These are phyloP conservation scores for Poterioochromonas sp. DNA, from an alignment of 352 stramenopile species.

Conservation along the genomic window DNA sequence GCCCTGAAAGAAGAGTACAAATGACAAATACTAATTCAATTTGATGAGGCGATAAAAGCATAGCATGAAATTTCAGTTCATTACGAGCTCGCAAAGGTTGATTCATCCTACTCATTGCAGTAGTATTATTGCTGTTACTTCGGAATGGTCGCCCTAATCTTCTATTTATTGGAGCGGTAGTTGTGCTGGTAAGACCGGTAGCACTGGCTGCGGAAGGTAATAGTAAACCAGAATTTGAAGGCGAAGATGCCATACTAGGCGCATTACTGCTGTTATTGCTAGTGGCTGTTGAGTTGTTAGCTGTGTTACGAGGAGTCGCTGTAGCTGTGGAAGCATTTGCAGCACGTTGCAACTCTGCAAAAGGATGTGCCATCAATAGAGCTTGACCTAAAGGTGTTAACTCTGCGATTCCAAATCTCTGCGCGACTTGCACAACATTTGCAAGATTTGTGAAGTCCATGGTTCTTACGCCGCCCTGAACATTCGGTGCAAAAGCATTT, in stretches of 20 bases:
- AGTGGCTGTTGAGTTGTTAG: too few relatives aligned
- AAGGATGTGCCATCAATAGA: not conserved
- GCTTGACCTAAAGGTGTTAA: constrained; percentile 24
- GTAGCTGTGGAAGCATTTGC: too few relatives aligned
- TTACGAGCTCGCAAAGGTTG: constrained; percentile 48
- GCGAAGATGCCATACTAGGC: too few relatives aligned
- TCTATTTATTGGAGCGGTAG: not conserved
- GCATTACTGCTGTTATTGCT: too few relatives aligned
- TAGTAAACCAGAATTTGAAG: too few relatives aligned
- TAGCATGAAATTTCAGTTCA: constrained; percentile 75
- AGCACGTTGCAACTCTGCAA: not conserved
- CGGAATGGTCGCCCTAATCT: not conserved
- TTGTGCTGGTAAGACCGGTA: not conserved
- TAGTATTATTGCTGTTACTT: not conserved
- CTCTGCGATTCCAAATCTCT: constrained; percentile 6
- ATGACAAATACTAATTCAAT: constrained; percentile 92
- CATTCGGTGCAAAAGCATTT: not conserved
- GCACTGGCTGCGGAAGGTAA: not conserved
- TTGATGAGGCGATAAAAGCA: constrained; percentile 77
- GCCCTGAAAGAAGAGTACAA: constrained; percentile 84
- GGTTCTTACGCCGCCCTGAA: not conserved
- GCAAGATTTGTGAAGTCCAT: not conserved
- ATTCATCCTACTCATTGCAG: too few relatives aligned
- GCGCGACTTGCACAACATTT: not conserved
- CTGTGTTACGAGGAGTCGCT: too few relatives aligned